Base-by-base conservation (phyloP, 2,329 filamentous ascomycete genomes). In the Botrytis squamosa region DNA sequence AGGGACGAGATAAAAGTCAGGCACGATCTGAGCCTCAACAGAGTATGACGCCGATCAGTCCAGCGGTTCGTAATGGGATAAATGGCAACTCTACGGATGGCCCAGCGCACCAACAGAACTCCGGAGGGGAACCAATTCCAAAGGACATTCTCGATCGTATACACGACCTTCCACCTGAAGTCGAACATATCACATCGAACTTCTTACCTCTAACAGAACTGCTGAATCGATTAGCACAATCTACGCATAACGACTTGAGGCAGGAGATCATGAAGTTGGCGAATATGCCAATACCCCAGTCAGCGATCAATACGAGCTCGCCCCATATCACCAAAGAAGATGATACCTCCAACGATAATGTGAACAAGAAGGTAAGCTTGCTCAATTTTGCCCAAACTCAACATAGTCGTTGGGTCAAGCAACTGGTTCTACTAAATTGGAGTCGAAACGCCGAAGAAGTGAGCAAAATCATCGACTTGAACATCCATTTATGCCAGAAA, bases 401-500 rank as follows among this genome's bases (percentile, higher is more conserved):
- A 79, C 91, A 97, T 80, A 90, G 91, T 44, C 94, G 93, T 84
- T 98, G 97, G 86, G 93, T 97, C 81, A 98, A 99, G 84, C 89
- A 95, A 12, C 86, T 98, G 33, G 94, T 99, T 36, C 91, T 99
- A 65, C 90, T 92, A 2, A 92, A 96, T 83, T 99, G 96, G 96
- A 93, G 92, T 81, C 88, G 92, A 80, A 91, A 93, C 81, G 90
- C 92, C 49, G 87, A 90, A 57, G 90, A 92, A 78, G 93, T 98
- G 78, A 92, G 92, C 84, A 94, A 92, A 82, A 87, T 98, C 75
- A 97, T 98, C 77, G 95, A 98, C 80, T 84, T 99, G 76, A 93
- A 92, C 80, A 86, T 87, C 40, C 94, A 95, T 85, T 86, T 97
- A 75, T 87, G 90, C 74, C 83, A 85, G 73, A 88, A 92, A 78